Evolutionary conservation across 1,284 basidiomycete genomes (phyloP).

Genomic region (Heliocybe sulcata): DNA sequence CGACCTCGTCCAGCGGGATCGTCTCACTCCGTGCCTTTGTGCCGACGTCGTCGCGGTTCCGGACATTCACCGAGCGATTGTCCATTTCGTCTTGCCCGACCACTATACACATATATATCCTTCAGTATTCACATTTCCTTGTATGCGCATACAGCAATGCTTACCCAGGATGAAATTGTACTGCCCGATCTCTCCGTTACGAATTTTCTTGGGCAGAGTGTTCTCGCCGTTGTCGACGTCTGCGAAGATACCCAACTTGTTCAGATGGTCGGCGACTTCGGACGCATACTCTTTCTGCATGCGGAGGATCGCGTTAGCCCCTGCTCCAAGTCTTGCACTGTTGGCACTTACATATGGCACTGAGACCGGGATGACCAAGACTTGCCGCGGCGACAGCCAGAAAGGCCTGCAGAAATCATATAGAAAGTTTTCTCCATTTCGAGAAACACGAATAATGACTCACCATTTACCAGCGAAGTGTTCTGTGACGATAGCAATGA

Average conservation of each 20-base stretch:
- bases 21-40: conserved; percentile 69
- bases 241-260: conserved; percentile 72
- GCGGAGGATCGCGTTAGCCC: too few relatives aligned
- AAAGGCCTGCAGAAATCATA: conserved; percentile 64
- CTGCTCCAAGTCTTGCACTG: too few relatives aligned
- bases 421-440: conserved; percentile 4
- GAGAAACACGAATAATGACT: conserved; percentile 12
- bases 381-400: conserved; percentile 95
- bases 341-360: conserved; percentile 68
- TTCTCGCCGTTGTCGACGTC: conserved; percentile 93
- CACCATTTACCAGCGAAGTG: conserved; percentile 97
- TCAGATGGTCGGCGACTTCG: conserved; percentile 68
- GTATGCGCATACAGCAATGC: conserved; percentile 20
- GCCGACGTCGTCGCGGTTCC: conserved; percentile 91
- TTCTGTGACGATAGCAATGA: conserved; percentile 97
- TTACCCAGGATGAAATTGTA: conserved; percentile 96
- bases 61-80: conserved; percentile 83
- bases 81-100: conserved; percentile 93
- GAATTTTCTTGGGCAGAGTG: conserved; percentile 95
- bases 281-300: conserved; percentile 85
- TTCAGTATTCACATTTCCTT: not conserved
- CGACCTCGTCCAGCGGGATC: conserved; percentile 59
- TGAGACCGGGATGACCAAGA: conserved; percentile 92
- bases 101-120: conserved; percentile 39
- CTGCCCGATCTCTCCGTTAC: conserved; percentile 87